Conservation (phyloP, 2,329 filamentous ascomycete genomes). For the Intubia oerlemansii region DNA sequence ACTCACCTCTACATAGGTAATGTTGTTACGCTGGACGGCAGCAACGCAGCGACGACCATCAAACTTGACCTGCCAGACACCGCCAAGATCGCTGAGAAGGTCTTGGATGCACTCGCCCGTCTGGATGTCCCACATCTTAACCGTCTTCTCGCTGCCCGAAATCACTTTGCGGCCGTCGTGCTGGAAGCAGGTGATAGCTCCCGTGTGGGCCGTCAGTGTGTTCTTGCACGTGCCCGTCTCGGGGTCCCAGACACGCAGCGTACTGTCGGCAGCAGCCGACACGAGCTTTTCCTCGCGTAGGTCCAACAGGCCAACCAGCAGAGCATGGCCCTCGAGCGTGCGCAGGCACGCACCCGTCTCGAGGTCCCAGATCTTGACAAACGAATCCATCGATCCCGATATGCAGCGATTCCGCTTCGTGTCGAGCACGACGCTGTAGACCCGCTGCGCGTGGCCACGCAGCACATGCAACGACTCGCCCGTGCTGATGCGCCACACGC, state of each 20-base stretch:
- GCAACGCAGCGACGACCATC: slow-evolving; percentile 89
- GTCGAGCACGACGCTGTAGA: slow-evolving; percentile 92
- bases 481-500: slow-evolving; percentile 94
- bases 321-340: slow-evolving; percentile 80
- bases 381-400: slow-evolving; percentile 93
- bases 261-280: slow-evolving; percentile 87
- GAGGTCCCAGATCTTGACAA: slow-evolving; percentile 94
- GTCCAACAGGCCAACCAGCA: slow-evolving; percentile 80
- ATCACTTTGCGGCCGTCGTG: slow-evolving; percentile 95
- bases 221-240: slow-evolving; percentile 80
- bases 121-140: slow-evolving; percentile 97
- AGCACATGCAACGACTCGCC: slow-evolving; percentile 72
- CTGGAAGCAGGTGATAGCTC: slow-evolving; percentile 96
- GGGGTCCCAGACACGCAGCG: slow-evolving; percentile 89
- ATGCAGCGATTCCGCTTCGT: slow-evolving; percentile 86
- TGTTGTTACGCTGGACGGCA: slow-evolving; percentile 75
- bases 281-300: slow-evolving; percentile 78
- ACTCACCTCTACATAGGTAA: slow-evolving; percentile 89
- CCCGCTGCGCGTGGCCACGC: slow-evolving; percentile 74
- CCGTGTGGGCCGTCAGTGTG: slow-evolving; percentile 80
- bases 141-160: slow-evolving; percentile 78
- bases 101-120: slow-evolving; percentile 87
- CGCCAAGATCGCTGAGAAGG: slow-evolving; percentile 74
- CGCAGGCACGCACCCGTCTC: slow-evolving; percentile 67
- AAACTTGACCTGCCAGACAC: slow-evolving; percentile 99